A percentile compares a stretch with the other conserved stretches of the same genome.
Conservation (phyloP, 2,329 filamentous ascomycete genomes). For the Colletotrichum higginsianum region DNA sequence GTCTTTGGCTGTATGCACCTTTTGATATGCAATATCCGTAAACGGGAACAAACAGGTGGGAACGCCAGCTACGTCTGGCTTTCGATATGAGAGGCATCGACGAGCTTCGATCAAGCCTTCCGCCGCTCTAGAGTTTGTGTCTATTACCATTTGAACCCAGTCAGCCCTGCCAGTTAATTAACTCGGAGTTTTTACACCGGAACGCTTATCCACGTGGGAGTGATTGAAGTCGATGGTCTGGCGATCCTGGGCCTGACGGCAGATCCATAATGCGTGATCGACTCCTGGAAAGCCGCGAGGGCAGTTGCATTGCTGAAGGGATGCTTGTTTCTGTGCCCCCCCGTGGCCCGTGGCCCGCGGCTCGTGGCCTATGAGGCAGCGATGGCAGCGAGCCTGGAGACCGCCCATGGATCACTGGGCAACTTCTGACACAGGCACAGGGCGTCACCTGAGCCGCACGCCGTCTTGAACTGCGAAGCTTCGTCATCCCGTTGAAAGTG, state of each 20-base stretch:
- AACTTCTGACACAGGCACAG: constrained; percentile 17
- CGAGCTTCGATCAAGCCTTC: too few species aligned
- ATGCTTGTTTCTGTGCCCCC: not conserved
- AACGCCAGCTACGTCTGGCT: too few species aligned
- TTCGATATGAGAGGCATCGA: too few species aligned
- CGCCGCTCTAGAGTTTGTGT: too few species aligned
- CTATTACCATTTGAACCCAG: too few species aligned
- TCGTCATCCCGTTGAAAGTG: not conserved
- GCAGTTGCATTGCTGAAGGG: not conserved
- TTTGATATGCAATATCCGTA: too few species aligned
- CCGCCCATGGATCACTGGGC: constrained; percentile 7
- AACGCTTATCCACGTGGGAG: not conserved
- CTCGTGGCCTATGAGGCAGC: not conserved
- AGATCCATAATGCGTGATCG: constrained; percentile 22
- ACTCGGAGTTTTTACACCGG: too few species aligned
- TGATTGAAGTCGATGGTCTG: not conserved
- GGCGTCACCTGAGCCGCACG: constrained; percentile 18
- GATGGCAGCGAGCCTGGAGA: not conserved
- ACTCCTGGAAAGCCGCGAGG: not conserved
- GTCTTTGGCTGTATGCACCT: too few species aligned
- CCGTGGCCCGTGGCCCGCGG: too few species aligned
- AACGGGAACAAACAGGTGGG: too few species aligned
- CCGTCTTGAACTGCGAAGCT: not conserved
- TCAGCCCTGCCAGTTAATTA: too few species aligned
- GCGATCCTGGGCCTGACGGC: constrained; percentile 17